Conservation (phyloP, 805 yeast genomes). For the Myxozyma sirexii region DNA sequence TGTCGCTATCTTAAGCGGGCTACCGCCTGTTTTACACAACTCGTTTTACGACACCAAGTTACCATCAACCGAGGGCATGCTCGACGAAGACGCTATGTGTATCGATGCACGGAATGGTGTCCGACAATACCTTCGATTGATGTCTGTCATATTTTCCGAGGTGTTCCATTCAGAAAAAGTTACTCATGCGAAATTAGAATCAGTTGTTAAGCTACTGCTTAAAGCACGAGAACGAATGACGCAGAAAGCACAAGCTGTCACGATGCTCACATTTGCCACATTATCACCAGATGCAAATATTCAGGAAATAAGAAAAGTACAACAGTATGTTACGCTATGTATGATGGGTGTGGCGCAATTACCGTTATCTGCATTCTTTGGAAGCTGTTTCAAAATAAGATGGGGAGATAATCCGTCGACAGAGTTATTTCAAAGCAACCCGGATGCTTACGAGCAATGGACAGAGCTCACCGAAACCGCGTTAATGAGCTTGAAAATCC, state of each 20-base stretch:
- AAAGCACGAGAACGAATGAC: constrained; percentile 3
- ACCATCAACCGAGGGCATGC: constrained; percentile 7
- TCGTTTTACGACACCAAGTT: not conserved
- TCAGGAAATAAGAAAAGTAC: not conserved
- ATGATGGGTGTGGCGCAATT: constrained; percentile 2
- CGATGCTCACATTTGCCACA: not conserved
- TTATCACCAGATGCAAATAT: constrained; percentile 5
- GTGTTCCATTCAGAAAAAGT: not conserved
- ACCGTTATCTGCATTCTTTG: not conserved
- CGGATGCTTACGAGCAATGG: not conserved
- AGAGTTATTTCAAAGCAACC: not conserved
- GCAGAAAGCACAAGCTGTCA: not conserved
- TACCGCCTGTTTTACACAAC: constrained; percentile 7
- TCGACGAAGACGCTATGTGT: constrained; percentile 14
- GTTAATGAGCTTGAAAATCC: not conserved
- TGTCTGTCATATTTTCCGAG: not conserved
- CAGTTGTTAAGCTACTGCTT: not conserved
- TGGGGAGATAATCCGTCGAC: constrained; percentile 6
- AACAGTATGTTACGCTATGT: not conserved
- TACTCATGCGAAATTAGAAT: not conserved
- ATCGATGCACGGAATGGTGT: constrained; percentile 10
- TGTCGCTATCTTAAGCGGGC: not conserved
- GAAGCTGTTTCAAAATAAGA: constrained; percentile 1
- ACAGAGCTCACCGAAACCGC: not conserved
- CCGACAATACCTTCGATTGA: not conserved